Base-by-base conservation (phyloP, 768 basidiomycete species). In the Cyathus striatus region DNA sequence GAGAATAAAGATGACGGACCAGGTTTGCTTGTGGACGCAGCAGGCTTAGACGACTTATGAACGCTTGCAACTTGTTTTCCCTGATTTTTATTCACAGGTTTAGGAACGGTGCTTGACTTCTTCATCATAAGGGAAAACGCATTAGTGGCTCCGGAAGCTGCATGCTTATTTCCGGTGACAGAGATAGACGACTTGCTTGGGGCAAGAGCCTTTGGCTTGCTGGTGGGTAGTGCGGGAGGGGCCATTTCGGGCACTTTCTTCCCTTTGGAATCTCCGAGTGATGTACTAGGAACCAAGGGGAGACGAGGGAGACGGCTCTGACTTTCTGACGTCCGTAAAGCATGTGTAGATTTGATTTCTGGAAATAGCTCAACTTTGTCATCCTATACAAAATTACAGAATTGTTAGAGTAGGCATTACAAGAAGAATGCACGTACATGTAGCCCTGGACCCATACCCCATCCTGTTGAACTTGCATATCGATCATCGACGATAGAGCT, bases 101-200 rank as follows among this genome's bases (percentile, higher is more conserved):
- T 38, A 43, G 45, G 45, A 51, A 50, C 16, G 47, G 49, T 12
- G 50, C 48, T 23, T 13, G 50, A 47, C 20, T 49, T 52, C 5
- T 49, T 55, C 67, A 70, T 69, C 43, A 70, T 42, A 10, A 64
- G 1, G 1, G 42, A 43, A 34, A 67, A 68, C n/a, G 64, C 65
- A 47, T 71, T 54, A 41, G 48, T 50, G 14, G 52, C 49, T n/a
- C n/a, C n/a, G n/a, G n/a, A n/a, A 5, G 46, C 32, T 13, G 44
- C 20, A n/a, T 41, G 35, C 10, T 44, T 21, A 17, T 21, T 39
- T 10, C 33, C 36, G 33, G 43, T 40, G 13, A 37, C 22, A 2
- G 40, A 35, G 20, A 18, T 12, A 12, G 35, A 9, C 10, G 17
- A 12, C 18, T 36, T 36, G 20, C 35, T 36, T 9, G 35, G 20